A percentile compares a stretch with the other conserved stretches of the same genome.
Evolutionary conservation across 352 stramenopile genomes (phyloP).

Genomic region (Phytophthora boehmeriae): DNA sequence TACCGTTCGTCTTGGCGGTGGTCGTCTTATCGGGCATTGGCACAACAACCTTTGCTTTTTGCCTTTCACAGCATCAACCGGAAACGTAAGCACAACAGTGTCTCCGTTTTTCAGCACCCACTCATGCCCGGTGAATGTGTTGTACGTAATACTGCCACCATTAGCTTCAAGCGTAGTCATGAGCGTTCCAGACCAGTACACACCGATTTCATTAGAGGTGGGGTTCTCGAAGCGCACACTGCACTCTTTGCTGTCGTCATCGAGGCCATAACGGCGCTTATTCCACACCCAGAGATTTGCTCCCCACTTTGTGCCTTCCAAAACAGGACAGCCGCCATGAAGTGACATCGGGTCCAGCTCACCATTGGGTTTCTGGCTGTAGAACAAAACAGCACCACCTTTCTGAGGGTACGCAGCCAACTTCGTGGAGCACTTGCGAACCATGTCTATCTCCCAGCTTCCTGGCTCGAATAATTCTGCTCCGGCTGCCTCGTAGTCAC

Average conservation of each 20-base stretch:
- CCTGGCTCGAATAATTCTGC: slow-evolving; percentile 64
- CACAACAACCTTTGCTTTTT: slow-evolving; percentile 54
- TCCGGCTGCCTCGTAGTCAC: slow-evolving; percentile 48
- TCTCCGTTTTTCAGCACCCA: slow-evolving; percentile 71
- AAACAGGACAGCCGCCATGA: slow-evolving; percentile 95
- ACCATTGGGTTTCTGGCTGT: slow-evolving; percentile 96
- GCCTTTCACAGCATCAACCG: slow-evolving; percentile 51
- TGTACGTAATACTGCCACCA: slow-evolving; percentile 53
- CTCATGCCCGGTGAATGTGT: slow-evolving; percentile 68
- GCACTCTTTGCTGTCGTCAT: slow-evolving; percentile 48
- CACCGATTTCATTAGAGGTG: slow-evolving; percentile 45
- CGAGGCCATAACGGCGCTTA: slow-evolving; percentile 77
- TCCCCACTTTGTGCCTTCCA: slow-evolving; percentile 95
- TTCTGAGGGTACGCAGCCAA: slow-evolving; percentile 82
- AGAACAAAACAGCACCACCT: slow-evolving; percentile 97
- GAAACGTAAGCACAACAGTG: slow-evolving; percentile 57
- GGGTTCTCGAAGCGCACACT: slow-evolving; percentile 77
- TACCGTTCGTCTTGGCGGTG: slow-evolving; percentile 5
- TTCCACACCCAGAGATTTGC: slow-evolving; percentile 98
- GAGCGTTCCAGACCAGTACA: slow-evolving; percentile 76
- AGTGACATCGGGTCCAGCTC: slow-evolving; percentile 86
- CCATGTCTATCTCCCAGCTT: slow-evolving; percentile 81
- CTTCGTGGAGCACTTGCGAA: slow-evolving; percentile 77
- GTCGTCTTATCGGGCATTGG: slow-evolving; percentile 27
- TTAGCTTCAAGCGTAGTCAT: slow-evolving; percentile 66